Conservation (phyloP, 2,329 filamentous ascomycete species). For the Paracoccidioides brasiliensis region DNA sequence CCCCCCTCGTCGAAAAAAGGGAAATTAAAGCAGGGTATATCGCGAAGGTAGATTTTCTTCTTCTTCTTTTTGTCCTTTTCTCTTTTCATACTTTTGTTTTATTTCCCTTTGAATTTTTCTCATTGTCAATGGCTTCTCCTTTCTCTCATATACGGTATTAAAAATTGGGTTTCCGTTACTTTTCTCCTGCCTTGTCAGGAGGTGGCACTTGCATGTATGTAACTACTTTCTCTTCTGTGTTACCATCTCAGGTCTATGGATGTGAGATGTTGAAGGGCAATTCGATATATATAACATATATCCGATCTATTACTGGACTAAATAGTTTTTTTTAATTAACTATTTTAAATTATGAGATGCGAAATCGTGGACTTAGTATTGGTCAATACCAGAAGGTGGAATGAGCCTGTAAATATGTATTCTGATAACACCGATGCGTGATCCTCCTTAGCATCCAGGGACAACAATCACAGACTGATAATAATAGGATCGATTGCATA, state of each 20-base stretch:
- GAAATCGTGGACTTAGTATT: too few species aligned
- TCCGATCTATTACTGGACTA: neutral
- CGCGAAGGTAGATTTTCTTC: slow-evolving; percentile 5
- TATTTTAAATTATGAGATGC: too few species aligned
- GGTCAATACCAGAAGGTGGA: too few species aligned
- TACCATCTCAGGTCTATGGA: neutral
- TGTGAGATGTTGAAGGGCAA: neutral
- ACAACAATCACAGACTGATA: neutral
- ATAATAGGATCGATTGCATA: neutral
- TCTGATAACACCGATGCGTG: too few species aligned
- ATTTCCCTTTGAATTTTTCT: neutral
- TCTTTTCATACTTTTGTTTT: neutral
- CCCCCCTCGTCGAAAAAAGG: slow-evolving; percentile 26
- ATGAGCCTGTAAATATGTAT: too few species aligned
- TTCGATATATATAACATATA: neutral
- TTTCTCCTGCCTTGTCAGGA: neutral
- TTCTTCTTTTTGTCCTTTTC: slow-evolving; percentile 9
- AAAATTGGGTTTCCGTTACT: neutral
- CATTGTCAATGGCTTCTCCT: neutral
- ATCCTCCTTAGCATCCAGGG: neutral
- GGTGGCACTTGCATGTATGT: neutral
- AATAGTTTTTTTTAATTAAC: neutral
- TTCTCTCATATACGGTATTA: neutral
- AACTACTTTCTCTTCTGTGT: neutral
- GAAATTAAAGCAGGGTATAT: slow-evolving; percentile 22